These are phyloP conservation scores for Amphibolis antarctica DNA, from an alignment of 106 monocot genomes.

Conservation along the genomic window DNA sequence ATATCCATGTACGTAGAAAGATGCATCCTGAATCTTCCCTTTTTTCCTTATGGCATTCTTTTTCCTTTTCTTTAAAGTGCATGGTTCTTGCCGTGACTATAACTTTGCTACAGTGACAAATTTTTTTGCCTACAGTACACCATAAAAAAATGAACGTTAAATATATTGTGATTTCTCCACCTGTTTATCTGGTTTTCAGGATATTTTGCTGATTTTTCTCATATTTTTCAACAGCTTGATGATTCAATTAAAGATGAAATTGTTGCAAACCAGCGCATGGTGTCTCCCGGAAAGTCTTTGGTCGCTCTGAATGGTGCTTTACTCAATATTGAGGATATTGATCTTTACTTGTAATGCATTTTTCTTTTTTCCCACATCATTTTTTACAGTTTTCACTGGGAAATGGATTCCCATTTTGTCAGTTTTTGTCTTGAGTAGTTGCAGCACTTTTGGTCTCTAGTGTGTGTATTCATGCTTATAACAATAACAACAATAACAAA, in stretches of 20 bases:
- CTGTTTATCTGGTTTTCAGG: not conserved
- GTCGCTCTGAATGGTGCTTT: constrained; percentile 97
- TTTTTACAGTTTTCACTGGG: not conserved
- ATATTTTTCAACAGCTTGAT: constrained; percentile 43
- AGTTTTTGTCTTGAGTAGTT: no score
- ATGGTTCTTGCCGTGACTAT: no score
- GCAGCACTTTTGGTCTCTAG: no score
- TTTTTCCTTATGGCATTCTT: no score
- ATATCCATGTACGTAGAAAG: no score
- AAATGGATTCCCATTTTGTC: not conserved
- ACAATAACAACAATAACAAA: no score
- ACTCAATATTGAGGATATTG: constrained; percentile 87
- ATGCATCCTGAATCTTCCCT: no score
- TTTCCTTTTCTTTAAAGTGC: no score
- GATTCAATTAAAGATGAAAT: constrained; percentile 89
- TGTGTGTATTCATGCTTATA: no score
- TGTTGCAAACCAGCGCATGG: constrained; percentile 90
- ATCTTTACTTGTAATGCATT: constrained; percentile 71
- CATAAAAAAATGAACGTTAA: no score
- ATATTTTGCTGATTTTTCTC: not conserved
- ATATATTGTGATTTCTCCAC: not conserved
- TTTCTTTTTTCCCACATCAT: not conserved
- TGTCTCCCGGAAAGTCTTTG: constrained; percentile 91
- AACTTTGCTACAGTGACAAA: no score
- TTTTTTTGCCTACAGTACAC: no score